These are phyloP conservation scores for Omphalea diandra DNA, from an alignment of 441 rosid genomes.

Conservation along the genomic window DNA sequence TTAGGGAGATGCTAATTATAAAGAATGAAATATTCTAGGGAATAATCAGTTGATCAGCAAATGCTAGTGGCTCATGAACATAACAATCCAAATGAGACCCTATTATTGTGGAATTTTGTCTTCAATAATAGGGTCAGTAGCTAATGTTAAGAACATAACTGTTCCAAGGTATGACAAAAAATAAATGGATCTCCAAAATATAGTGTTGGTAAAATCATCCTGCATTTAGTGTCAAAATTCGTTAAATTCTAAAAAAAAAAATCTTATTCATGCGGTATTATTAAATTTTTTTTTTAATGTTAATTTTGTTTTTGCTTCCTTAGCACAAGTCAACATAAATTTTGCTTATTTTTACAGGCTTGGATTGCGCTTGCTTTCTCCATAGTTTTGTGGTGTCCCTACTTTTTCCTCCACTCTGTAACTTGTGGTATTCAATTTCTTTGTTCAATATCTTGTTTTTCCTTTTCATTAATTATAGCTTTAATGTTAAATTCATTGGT, in stretches of 20 bases:
- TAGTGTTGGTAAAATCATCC: background rate
- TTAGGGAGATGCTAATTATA: background rate
- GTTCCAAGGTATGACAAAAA: background rate
- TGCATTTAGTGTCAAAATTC: background rate
- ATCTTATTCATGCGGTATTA: background rate
- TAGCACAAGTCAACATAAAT: background rate
- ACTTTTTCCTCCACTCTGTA: background rate
- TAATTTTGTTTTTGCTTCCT: background rate
- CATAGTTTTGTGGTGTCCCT: background rate
- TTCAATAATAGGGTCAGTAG: background rate
- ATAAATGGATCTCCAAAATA: background rate
- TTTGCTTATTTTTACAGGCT: slow-evolving; percentile 11
- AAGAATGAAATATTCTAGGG: background rate
- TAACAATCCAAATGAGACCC: background rate
- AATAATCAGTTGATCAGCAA: background rate
- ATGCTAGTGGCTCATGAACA: background rate
- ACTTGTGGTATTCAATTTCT: slow-evolving; percentile 6
- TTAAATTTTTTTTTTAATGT: background rate
- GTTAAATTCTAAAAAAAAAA: background rate
- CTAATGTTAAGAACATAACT: background rate
- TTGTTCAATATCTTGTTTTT: background rate
- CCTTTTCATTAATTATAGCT: slow-evolving; percentile 9
- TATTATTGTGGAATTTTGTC: background rate
- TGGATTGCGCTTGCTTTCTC: background rate
- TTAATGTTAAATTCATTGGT: slow-evolving; percentile 8